Base-by-base conservation (phyloP, 1,284 basidiomycete genomes). In the Trichosporon ovoides region DNA sequence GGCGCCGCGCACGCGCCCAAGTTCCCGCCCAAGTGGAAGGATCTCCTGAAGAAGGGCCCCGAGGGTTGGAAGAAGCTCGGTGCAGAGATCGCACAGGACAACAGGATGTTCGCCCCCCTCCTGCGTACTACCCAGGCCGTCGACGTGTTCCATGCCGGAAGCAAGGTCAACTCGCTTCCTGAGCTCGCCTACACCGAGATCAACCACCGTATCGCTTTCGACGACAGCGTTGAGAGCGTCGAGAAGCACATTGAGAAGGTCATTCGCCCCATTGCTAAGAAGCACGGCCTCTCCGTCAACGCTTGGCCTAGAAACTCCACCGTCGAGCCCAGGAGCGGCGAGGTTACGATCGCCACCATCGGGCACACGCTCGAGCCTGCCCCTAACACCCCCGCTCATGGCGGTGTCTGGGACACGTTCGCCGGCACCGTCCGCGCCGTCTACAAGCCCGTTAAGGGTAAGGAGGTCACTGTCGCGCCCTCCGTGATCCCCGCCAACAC, bases 171-270 rank as follows among this genome's bases (percentile, higher is more conserved):
- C 46, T 69, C 71, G 18, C 55, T 74, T 1, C 69, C 73, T 11
- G 69, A 73, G 55, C 56, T 70, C 11, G 73, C 74, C 18, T 68
- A 66, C 5, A 60, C 68, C 6, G 46, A 64, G 37, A 68, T 77
- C 69, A 77, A 77, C 62, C 73, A 73, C 65, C 69, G 75, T n/a
- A 77, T 77, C 62, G 75, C 75, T 61, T 76, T 76, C 59, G 52
- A 62, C 18, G 73, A 74, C 56, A 64, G 59, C 14, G 59, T 77
- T 48, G 57, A 59, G 5, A 65, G 66, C 19, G 72, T 72, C 1
- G 60, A 76, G 59, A 53, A 57, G 10, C 75, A 74, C 57, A 61
- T 77, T 24, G 60, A 61, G 10, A 43, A 56, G 13, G 48, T 71
- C 7, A 50, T 72, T 3, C 13, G 7, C 49, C 58, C 66, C 22